Conservation (phyloP, 306 rosid genomes). For the Castanopsis chinensis region DNA sequence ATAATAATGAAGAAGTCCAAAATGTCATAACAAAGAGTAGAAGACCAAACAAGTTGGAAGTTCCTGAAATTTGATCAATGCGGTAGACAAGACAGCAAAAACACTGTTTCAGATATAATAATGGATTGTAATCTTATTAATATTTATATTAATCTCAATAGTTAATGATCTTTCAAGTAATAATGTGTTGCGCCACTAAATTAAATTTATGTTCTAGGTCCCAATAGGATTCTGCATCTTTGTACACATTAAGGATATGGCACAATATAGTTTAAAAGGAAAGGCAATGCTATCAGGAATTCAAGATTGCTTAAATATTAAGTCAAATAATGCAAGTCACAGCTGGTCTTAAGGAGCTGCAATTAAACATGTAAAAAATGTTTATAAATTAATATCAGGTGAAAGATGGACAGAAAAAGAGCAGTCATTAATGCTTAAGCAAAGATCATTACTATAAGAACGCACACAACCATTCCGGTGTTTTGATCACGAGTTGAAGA, state of each 20-base stretch:
- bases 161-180: not conserved
- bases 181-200: not conserved
- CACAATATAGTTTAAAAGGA: not conserved
- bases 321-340: constrained; percentile 92
- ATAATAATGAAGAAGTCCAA: not conserved
- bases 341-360: constrained; percentile 82
- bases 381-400: constrained; percentile 8
- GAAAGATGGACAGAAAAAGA: not conserved
- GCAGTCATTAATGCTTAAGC: not conserved
- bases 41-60: not conserved
- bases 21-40: not conserved
- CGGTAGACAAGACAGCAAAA: constrained; percentile 4
- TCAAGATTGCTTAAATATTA: constrained; percentile 11
- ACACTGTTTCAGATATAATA: not conserved
- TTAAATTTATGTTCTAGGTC: not conserved
- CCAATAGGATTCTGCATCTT: not conserved
- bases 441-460: not conserved
- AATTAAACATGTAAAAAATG: constrained; percentile 21
- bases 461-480: not conserved
- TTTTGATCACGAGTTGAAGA: not conserved
- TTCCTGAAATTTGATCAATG: not conserved
- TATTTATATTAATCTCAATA: not conserved
- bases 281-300: not conserved
- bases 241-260: not conserved
- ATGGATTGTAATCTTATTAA: not conserved